These are phyloP conservation scores for Verticillium isaacii DNA, from an alignment of 2,329 filamentous ascomycete genomes.

Conservation along the genomic window DNA sequence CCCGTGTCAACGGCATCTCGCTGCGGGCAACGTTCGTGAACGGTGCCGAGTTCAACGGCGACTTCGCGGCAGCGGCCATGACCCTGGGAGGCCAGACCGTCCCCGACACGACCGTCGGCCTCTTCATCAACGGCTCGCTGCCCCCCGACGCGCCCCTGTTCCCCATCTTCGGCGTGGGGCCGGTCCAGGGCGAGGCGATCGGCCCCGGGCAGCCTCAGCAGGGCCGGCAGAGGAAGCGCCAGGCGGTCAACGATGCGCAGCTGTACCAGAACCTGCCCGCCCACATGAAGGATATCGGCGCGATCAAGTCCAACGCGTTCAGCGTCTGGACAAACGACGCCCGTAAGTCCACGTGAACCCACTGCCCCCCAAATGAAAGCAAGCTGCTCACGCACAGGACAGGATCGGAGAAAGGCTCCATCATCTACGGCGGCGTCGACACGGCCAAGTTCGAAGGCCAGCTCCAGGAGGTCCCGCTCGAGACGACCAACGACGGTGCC, in stretches of 20 bases:
- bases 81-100: background rate
- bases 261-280: constrained; percentile 4
- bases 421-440: constrained; percentile 8
- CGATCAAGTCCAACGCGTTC: background rate
- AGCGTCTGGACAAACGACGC: constrained; percentile 4
- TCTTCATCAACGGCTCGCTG: background rate
- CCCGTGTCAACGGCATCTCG: background rate
- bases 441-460: constrained; percentile 7
- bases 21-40: background rate
- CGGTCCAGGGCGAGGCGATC: background rate
- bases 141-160: background rate
- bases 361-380: too few relatives aligned
- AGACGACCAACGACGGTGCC: background rate
- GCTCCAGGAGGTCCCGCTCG: constrained; percentile 1
- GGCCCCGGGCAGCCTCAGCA: background rate
- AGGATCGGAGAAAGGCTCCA: constrained; percentile 1
- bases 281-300: constrained; percentile 1
- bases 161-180: constrained; percentile 2
- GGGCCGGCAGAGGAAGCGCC: background rate
- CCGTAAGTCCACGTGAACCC: background rate
- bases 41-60: background rate
- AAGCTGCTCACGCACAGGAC: background rate
- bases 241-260: background rate
- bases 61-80: background rate
- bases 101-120: constrained; percentile 1